These are phyloP conservation scores for Penicillium sp. DNA, from an alignment of 2,329 filamentous ascomycete species.

Conservation along the genomic window DNA sequence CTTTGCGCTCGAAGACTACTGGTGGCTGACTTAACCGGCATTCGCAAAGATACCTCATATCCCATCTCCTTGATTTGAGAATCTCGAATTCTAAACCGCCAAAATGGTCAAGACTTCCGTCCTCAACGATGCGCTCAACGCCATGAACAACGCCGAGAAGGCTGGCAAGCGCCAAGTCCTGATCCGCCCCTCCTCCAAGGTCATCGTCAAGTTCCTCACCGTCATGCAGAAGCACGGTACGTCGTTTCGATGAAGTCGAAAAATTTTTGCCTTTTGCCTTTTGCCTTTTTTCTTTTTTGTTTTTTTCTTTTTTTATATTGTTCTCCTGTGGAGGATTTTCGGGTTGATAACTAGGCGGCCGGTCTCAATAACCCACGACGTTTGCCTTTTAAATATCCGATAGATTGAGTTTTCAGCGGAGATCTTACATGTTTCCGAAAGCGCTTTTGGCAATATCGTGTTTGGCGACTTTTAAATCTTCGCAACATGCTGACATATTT, in stretches of 20 bases:
- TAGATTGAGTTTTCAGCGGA: slow-evolving; percentile 78
- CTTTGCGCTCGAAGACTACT: slow-evolving; percentile 69
- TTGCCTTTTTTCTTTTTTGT: slow-evolving; percentile 15
- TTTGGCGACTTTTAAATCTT: slow-evolving; percentile 92
- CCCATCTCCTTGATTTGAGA: slow-evolving; percentile 51
- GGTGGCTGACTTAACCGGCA: slow-evolving; percentile 60
- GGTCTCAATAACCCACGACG: slow-evolving; percentile 81
- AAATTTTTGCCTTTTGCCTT: slow-evolving; percentile 5
- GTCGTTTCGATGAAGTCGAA: slow-evolving; percentile 46
- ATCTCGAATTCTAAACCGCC: slow-evolving; percentile 61
- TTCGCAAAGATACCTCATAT: slow-evolving; percentile 43
- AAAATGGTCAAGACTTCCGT: slow-evolving; percentile 99
- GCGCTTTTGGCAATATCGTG: slow-evolving; percentile 57
- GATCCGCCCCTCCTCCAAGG: slow-evolving; percentile 98
- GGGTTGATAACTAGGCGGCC: slow-evolving; percentile 99
- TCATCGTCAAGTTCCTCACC: slow-evolving; percentile 98
- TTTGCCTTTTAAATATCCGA: slow-evolving; percentile 99
- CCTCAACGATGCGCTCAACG: slow-evolving; percentile 98
- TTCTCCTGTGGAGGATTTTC: slow-evolving; percentile 55
- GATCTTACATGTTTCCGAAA: slow-evolving; percentile 96
- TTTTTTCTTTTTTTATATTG: neutral
- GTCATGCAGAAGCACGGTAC: slow-evolving; percentile 99
- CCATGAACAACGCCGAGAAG: slow-evolving; percentile 99
- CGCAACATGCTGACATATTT: slow-evolving; percentile 75
- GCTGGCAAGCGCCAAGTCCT: slow-evolving; percentile 98